phyloP scores from a whole-genome alignment of 371 early-diverging fungal genomes.

The Zychaea mexicana region DNA sequence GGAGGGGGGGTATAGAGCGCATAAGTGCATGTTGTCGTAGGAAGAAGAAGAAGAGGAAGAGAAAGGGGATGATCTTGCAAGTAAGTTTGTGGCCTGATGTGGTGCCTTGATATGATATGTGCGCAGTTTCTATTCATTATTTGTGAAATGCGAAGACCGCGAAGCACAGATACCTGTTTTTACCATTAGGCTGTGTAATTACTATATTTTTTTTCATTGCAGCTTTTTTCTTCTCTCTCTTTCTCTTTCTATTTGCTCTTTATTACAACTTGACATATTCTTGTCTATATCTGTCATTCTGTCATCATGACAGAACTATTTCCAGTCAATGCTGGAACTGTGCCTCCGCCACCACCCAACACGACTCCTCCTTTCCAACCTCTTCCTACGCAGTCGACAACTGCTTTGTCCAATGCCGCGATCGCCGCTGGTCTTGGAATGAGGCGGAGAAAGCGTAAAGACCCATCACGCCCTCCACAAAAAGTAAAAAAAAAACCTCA shows the following conservation, averaged over 20 bases:
- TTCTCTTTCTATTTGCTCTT: not conserved
- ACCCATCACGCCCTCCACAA: conserved; percentile 21
- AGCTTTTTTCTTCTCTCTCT: not conserved
- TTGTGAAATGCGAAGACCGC: too few relatives aligned
- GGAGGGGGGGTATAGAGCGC: too few relatives aligned
- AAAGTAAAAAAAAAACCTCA: conserved; percentile 17
- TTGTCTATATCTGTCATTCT: not conserved
- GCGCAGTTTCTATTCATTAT: too few relatives aligned
- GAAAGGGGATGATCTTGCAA: too few relatives aligned
- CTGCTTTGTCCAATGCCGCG: conserved; percentile 1
- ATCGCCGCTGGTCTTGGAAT: conserved; percentile 11
- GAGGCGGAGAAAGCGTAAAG: conserved; percentile 25
- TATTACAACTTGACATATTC: not conserved
- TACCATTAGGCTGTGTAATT: too few relatives aligned
- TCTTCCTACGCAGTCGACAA: conserved; percentile 13
- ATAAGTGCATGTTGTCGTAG: too few relatives aligned
- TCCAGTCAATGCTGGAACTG: conserved; percentile 53
- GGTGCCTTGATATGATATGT: too few relatives aligned
- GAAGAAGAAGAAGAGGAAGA: too few relatives aligned
- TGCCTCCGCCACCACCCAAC: conserved; percentile 37
- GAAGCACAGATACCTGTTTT: too few relatives aligned
- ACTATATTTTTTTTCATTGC: too few relatives aligned
- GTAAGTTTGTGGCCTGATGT: too few relatives aligned
- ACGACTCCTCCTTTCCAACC: conserved; percentile 29
- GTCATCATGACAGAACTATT: conserved; percentile 39